Percentiles rank a stretch among this genome's conserved stretches.
Evolutionary conservation across 2,329 filamentous ascomycete species (phyloP).

Genomic region (Talaromyces rugulosus): DNA sequence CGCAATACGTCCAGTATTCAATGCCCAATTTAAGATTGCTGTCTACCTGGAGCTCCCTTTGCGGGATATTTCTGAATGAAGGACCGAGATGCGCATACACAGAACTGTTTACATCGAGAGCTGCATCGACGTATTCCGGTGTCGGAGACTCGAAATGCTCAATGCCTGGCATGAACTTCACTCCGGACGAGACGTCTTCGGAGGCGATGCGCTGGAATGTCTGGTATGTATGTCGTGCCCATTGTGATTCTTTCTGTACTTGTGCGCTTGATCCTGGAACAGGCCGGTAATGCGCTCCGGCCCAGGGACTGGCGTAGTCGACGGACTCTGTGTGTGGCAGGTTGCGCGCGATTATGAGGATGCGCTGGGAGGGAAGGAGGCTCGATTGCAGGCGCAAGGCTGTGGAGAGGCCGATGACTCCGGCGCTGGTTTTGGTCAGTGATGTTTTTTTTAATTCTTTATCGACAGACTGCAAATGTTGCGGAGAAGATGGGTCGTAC

Average conservation of each 20-base stretch:
- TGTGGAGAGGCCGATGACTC: constrained; percentile 36
- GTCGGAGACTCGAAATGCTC: constrained; percentile 41
- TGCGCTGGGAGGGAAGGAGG: constrained; percentile 16
- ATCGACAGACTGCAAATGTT: background rate
- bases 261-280: constrained; percentile 37
- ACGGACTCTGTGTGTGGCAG: constrained; percentile 21
- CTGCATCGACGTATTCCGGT: constrained; percentile 28
- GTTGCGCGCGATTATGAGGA: constrained; percentile 34
- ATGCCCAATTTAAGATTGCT: constrained; percentile 35
- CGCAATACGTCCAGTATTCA: constrained; percentile 36
- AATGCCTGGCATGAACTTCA: constrained; percentile 34
- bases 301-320: constrained; percentile 46
- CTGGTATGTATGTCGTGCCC: constrained; percentile 36
- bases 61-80: constrained; percentile 27
- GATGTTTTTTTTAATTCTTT: background rate
- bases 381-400: constrained; percentile 32
- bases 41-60: constrained; percentile 26
- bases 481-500: background rate
- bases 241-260: constrained; percentile 29
- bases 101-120: constrained; percentile 19
- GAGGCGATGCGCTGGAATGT: constrained; percentile 33
- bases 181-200: constrained; percentile 32
- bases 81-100: constrained; percentile 30
- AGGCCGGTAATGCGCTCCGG: constrained; percentile 46
- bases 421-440: constrained; percentile 26